Evolutionary conservation across 257 asterid species (phyloP).

Genomic region (Striga asiatica): DNA sequence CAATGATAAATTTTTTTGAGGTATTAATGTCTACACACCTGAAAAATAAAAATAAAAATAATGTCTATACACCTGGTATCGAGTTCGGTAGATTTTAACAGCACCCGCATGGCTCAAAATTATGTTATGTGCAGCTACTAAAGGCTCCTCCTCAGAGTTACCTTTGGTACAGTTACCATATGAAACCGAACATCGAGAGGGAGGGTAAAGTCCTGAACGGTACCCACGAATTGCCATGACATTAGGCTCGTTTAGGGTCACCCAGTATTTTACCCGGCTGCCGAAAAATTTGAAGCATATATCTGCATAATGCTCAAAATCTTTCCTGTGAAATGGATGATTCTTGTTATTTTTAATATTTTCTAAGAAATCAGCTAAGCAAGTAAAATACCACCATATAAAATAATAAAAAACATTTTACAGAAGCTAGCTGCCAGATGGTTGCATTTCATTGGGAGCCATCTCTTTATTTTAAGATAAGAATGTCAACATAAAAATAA

Average conservation of each 20-base stretch:
- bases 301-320: slow-evolving; percentile 43
- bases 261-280: slow-evolving; percentile 57
- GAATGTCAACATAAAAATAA: neutral
- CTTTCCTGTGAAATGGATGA: slow-evolving; percentile 35
- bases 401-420: too few species aligned
- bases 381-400: neutral
- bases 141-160: slow-evolving; percentile 44
- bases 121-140: slow-evolving; percentile 59
- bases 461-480: neutral
- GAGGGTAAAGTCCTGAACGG: slow-evolving; percentile 41
- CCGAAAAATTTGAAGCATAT: slow-evolving; percentile 52
- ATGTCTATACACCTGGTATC: slow-evolving; percentile 30
- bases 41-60: too few species aligned
- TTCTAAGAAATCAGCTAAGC: neutral
- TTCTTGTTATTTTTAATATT: neutral
- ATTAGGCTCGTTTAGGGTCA: slow-evolving; percentile 59
- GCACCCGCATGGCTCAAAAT: slow-evolving; percentile 51
- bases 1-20: too few species aligned
- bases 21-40: too few species aligned
- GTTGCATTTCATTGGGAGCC: neutral
- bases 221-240: slow-evolving; percentile 39
- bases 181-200: slow-evolving; percentile 36
- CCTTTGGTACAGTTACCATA: slow-evolving; percentile 46
- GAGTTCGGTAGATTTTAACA: slow-evolving; percentile 29
- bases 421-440: neutral